Evolutionary conservation across 495 filamentous ascomycete genomes (phyloP).

Genomic region (Penicillium ucsense): DNA sequence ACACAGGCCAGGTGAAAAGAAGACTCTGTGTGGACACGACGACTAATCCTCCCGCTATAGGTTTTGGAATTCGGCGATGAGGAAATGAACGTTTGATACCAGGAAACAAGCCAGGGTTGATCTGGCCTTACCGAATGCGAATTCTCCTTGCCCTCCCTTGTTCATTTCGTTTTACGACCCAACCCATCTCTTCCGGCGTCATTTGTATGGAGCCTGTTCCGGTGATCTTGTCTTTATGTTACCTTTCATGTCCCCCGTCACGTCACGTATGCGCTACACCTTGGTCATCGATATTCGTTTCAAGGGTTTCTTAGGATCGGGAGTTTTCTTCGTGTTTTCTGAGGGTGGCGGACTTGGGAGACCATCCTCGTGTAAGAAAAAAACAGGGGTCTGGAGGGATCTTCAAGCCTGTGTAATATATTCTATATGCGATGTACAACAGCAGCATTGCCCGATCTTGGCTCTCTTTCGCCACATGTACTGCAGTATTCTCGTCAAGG

Average conservation of each 20-base stretch:
- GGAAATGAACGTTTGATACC: constrained; percentile 5
- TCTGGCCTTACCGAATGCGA: no score
- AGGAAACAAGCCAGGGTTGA: not conserved
- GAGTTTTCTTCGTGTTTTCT: constrained; percentile 15
- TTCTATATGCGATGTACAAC: constrained; percentile 17
- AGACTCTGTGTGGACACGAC: no score
- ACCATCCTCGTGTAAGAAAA: constrained; percentile 9
- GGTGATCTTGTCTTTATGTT: constrained; percentile 5
- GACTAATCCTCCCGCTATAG: constrained; percentile 3
- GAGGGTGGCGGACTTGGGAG: constrained; percentile 12
- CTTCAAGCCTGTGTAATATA: constrained; percentile 19
- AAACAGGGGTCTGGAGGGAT: constrained; percentile 3
- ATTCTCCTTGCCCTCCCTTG: no score
- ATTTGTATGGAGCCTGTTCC: constrained; percentile 9
- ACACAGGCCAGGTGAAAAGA: no score
- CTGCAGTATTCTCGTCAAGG: not conserved
- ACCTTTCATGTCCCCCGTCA: constrained; percentile 7
- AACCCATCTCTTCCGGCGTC: constrained; percentile 9
- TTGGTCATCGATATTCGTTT: constrained; percentile 17
- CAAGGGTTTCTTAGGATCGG: constrained; percentile 17
- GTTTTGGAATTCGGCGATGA: constrained; percentile 25
- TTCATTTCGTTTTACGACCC: constrained; percentile 3
- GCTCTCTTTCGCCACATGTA: not conserved
- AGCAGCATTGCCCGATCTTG: not conserved
- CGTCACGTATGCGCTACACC: constrained; percentile 16